Evolutionary conservation across 345 rosid species (phyloP).

Genomic region (Dovyalis caffra): DNA sequence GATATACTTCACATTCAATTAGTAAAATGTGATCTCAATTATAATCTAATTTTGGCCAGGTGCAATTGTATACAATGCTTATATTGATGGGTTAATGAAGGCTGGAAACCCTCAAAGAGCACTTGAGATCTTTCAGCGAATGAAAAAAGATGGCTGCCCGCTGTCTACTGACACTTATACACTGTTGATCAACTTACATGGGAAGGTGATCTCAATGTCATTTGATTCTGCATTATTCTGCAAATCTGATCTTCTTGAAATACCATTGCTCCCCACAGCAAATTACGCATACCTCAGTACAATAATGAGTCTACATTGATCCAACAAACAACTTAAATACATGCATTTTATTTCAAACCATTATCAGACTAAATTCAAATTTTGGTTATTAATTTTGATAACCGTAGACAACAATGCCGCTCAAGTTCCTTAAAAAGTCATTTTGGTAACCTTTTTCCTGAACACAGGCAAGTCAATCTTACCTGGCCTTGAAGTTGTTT

Average conservation of each 20-base stretch:
- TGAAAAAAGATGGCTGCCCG: constrained; percentile 69
- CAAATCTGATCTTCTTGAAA: too few relatives aligned
- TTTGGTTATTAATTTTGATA: too few relatives aligned
- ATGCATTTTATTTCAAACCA: too few relatives aligned
- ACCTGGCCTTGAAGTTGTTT: constrained; percentile 71
- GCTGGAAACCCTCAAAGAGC: constrained; percentile 64
- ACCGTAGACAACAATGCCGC: too few relatives aligned
- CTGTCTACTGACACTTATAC: constrained; percentile 81
- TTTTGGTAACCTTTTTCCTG: background rate
- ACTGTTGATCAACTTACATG: constrained; percentile 79
- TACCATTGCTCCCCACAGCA: too few relatives aligned
- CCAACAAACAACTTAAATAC: too few relatives aligned
- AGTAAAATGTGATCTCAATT: background rate
- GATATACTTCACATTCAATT: background rate
- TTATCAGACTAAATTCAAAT: too few relatives aligned
- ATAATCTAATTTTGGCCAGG: constrained; percentile 36
- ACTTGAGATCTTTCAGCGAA: constrained; percentile 58
- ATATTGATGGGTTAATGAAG: constrained; percentile 77
- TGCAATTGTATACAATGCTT: constrained; percentile 74
- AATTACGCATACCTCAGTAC: too few relatives aligned
- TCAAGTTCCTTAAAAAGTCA: background rate
- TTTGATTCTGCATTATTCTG: background rate
- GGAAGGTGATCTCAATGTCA: constrained; percentile 51
- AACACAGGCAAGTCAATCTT: constrained; percentile 73
- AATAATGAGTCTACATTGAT: too few relatives aligned